Base-by-base conservation (phyloP, 306 rosid genomes). In the Quercus robur region DNA sequence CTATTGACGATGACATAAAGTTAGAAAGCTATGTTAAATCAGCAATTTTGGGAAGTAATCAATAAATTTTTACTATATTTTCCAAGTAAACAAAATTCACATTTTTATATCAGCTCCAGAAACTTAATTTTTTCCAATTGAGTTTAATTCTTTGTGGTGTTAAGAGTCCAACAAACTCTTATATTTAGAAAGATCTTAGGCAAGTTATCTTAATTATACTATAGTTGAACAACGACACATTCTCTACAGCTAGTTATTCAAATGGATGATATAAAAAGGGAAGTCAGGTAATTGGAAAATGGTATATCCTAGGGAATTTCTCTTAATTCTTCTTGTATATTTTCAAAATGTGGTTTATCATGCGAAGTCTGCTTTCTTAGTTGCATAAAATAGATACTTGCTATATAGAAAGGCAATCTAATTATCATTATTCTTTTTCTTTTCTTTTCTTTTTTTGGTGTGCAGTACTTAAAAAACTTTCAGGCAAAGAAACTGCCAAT, bases 381-480 rank as follows among this genome's bases (percentile, higher is more conserved):
- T 72, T 28, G 41, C 21, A 49, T n/a, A 72, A 26, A 11, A 2
- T 11, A 17, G 20, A 55, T 26, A 41, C 52, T 38, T 21, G 23
- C 20, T 10, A 49, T 3, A 31, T 46, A 23, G 64, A 59, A 12
- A 55, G 73, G 19, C 35, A n/a, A 41, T 73, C 64, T 75, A 55
- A 74, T 41, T 80, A 68, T 77, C 8, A 26, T 31, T 70, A 70
- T 80, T 67, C 25, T 17, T 46, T 77, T 59, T 62, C 58, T 81
- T 41, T 41, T 41, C 46, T 41, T 41, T 41, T 41, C 78, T 51
- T 33, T 19, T 30, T n/a, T 11, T 57, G 63, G 71, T 77, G 55
- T 59, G 76, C 94, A 93, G 99, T 96, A 93, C 89, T 80, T 96
- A 57, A 96, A 96, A 86, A 88, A 88, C 56, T 96, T 96, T 78